Evolutionary conservation across 208 protist genomes (phyloP), one percentile per base, ranked within the genome.

Genomic region (Angomonas deanei): DNA sequence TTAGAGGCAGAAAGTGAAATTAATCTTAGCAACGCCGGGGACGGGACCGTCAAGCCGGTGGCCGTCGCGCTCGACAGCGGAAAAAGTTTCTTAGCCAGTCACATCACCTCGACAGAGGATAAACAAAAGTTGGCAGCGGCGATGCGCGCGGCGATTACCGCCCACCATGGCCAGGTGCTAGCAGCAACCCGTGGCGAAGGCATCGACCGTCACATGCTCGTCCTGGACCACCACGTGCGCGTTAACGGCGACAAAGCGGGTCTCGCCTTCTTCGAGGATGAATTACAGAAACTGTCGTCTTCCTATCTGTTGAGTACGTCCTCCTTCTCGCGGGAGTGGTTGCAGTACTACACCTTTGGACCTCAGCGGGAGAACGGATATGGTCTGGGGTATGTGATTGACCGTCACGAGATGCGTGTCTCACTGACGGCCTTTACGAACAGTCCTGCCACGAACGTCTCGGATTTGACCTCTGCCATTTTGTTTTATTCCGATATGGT

Each of bases 351-450:
- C 67, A 83, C 78, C 1, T 92, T 97, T 64, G 96, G 94, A 13
- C 96, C 96, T 17, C 78, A 86, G 24, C 68, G 68, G 19, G 64
- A 66, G 48, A 85, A 94, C 70, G 92, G 94, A 48, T 98, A 96
- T 66, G 94, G 94, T 13, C 59, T 98, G 2, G 89, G 86, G n/a
- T 98, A 98, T 76, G 84, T 88, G 19, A 66, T 98, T 17, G 79
- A 91, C 53, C 82, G 78, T n/a, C 54, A 96, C 8, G 66, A 82
- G 42, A 72, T 96, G 46, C 91, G 82, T n/a, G 75, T 97, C 38
- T 88, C 87, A 30, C 61, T 98, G 6, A 92, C 91, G 0, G 85
- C 82, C 17, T 91, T 92, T 54, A 87, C 71, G 31, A 88, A 84
- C 59, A 91, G 83, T 46, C 79, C 88, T 17, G 73, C 82, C 19